Base-by-base conservation (phyloP, 495 filamentous ascomycete species). In the Neurospora hispaniola region DNA sequence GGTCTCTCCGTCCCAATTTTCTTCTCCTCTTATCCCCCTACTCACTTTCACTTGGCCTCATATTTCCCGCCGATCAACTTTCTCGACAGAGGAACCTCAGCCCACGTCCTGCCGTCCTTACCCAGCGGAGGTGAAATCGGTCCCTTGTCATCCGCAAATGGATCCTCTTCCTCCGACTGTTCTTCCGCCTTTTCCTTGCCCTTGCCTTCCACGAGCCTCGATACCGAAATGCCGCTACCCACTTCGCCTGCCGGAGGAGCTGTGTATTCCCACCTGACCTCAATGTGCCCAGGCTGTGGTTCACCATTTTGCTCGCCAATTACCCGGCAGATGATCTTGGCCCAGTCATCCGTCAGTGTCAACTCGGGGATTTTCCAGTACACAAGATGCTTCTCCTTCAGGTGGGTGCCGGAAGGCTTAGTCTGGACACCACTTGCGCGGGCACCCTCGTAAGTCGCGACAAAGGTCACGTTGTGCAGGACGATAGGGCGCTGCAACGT, bases 291-390 rank as follows among this genome's bases (percentile, higher is more conserved):
- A 40, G 91, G 90, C 78, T 88, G 88, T 3, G 92, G 94, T 78
- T 92, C 89, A 0, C 86, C 85, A 62, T 92, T 92, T n/a, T 92
- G 88, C 16, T 91, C 89, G 70, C 89, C 86, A 73, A 85, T 80
- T 38, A 97, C 93, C 10, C 94, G 89, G 71, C 90, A 93, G 9
- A 96, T 90, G 71, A 96, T 87, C 81, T 92, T 94, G 76, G 90
- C 85, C 74, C 81, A 83, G 70, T 82, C 81, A 0, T 80, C 86
- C 43, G 90, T 88, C 16, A 98, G 80, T 0, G 85, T 87, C 14
- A 95, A 80, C 76, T 98, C 96, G 31, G 92, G 93, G 14, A 98
- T 84, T 70, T 90, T 91, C 96, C 96, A 99, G 78, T 89, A 93
- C 16, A 97, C 90, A 5, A 94, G 80, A n/a, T 91, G 91, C 71